Evolutionary conservation across 495 filamentous ascomycete species (phyloP).

Genomic region (Collariella sp.): DNA sequence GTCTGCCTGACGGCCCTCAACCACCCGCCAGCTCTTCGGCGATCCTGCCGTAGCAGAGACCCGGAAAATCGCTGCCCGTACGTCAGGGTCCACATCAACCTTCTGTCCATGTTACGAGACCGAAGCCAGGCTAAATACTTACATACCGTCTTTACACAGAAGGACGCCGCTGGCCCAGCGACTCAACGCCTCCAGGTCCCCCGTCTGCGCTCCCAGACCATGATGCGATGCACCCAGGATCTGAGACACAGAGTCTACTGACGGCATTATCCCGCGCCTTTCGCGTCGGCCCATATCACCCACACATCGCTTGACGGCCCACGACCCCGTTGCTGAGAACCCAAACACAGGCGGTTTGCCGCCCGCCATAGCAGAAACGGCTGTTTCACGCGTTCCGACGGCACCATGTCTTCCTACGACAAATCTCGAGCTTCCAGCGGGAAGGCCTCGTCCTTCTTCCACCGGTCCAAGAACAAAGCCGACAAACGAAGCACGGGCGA

Average conservation of each 20-base stretch:
- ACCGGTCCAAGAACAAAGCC: conserved; percentile 66
- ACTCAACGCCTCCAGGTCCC: conserved; percentile 13
- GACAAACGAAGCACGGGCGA: conserved; percentile 54
- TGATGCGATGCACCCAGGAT: conserved; percentile 35
- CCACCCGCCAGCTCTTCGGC: neutral
- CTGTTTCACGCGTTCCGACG: conserved; percentile 24
- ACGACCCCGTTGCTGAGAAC: conserved; percentile 17
- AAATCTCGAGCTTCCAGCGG: conserved; percentile 76
- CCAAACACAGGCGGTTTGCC: conserved; percentile 15
- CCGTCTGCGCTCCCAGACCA: conserved; percentile 18
- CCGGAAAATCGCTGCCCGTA: conserved; percentile 6
- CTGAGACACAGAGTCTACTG: conserved; percentile 35
- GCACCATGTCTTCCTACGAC: conserved; percentile 55
- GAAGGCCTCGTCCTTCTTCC: conserved; percentile 66
- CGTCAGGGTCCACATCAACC: neutral
- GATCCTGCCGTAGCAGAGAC: conserved; percentile 1
- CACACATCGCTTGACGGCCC: conserved; percentile 24
- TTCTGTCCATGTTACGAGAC: neutral
- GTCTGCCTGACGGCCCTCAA: neutral
- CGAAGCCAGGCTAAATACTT: conserved; percentile 27
- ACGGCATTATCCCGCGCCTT: conserved; percentile 21
- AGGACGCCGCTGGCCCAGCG: conserved; percentile 15
- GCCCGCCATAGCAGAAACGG: conserved; percentile 13
- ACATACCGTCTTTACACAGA: conserved; percentile 26
- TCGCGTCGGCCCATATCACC: conserved; percentile 16